These are phyloP conservation scores for Ligustrum vulgare DNA, from an alignment of 257 asterid genomes.

Conservation along the genomic window DNA sequence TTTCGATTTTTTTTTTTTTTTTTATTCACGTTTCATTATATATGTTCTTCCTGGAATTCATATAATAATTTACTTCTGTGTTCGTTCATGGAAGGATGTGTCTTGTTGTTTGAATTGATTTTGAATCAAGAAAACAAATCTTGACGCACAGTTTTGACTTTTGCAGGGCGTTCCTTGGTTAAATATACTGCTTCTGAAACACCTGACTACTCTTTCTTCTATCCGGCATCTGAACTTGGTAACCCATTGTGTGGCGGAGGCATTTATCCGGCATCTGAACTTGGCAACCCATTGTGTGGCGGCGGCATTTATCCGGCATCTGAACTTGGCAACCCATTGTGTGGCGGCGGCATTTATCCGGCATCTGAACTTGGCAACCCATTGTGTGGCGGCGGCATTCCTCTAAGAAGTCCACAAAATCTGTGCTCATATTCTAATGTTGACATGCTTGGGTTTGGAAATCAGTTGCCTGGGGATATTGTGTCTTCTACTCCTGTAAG, in stretches of 20 bases:
- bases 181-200: constrained; percentile 81
- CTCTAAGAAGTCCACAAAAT: constrained; percentile 65
- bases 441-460: constrained; percentile 51
- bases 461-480: constrained; percentile 54
- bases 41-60: too few relatives aligned
- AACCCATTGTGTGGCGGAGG: too few relatives aligned
- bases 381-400: constrained; percentile 36
- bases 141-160: constrained; percentile 41
- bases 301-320: constrained; percentile 29
- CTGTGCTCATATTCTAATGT: constrained; percentile 47
- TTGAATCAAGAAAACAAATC: constrained; percentile 4
- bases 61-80: not conserved
- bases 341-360: constrained; percentile 27
- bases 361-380: constrained; percentile 37
- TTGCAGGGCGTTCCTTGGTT: constrained; percentile 95
- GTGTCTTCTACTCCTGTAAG: constrained; percentile 13
- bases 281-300: constrained; percentile 43
- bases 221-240: not conserved
- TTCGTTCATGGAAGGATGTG: not conserved
- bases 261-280: too few relatives aligned
- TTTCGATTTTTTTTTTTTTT: too few relatives aligned
- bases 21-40: too few relatives aligned
- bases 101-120: not conserved
- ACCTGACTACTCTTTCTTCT: constrained; percentile 49
- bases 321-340: constrained; percentile 43